Conservation (phyloP, 495 filamentous ascomycete species). For the Pyrenula aspistea region DNA sequence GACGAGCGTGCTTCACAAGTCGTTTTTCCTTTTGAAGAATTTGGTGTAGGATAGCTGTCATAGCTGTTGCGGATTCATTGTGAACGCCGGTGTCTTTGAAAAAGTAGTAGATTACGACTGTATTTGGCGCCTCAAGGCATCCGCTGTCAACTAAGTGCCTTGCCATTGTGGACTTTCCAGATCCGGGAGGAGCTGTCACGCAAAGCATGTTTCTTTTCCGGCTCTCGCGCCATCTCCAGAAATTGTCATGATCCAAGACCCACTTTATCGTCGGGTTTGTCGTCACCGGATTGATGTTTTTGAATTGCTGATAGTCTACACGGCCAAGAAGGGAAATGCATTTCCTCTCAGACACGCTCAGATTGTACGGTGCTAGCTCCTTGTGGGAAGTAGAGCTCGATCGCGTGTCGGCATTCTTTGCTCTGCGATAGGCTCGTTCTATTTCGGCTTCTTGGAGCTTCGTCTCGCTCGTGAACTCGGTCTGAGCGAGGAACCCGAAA, state of each 20-base stretch:
- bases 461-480: not conserved
- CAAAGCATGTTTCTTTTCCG: slow-evolving; percentile 20
- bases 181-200: slow-evolving; percentile 42
- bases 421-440: not conserved
- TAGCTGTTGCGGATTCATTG: slow-evolving; percentile 12
- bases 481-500: not conserved
- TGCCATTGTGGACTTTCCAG: slow-evolving; percentile 41
- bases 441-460: not conserved
- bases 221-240: not conserved
- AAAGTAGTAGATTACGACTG: slow-evolving; percentile 25
- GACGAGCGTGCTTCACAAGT: slow-evolving; percentile 11
- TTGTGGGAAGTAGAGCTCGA: not conserved
- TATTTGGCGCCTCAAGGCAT: slow-evolving; percentile 3
- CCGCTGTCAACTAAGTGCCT: slow-evolving; percentile 29
- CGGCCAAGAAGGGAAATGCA: not conserved
- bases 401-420: not conserved
- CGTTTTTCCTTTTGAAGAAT: slow-evolving; percentile 5
- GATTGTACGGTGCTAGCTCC: not conserved
- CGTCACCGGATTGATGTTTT: not conserved
- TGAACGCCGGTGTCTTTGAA: slow-evolving; percentile 36
- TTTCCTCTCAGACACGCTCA: not conserved
- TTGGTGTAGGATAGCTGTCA: slow-evolving; percentile 14
- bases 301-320: not conserved
- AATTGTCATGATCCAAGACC: not conserved
- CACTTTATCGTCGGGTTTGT: not conserved